Evolutionary conservation across 306 rosid genomes (phyloP), one percentile per base, ranked within the genome.

Genomic region (Inga leiocalycina): DNA sequence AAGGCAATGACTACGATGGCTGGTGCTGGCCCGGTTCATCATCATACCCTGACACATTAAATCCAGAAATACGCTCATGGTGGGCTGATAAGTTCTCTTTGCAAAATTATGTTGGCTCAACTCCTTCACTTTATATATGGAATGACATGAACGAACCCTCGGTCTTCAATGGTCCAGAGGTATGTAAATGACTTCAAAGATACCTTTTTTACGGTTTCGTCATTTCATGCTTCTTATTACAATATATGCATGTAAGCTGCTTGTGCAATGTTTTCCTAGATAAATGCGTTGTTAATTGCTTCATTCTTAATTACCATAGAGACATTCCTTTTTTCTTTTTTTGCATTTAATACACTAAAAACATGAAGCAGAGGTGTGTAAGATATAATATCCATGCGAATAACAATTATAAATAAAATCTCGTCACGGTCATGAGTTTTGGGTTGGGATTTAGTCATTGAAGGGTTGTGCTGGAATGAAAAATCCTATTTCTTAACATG

Each of bases 1-100:
- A 72, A 69, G 98, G 99, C 37, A 96, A 91, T 51, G 98, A 92
- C 80, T 96, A 57, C 62, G 97, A 96, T 80, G 99, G 99, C 17
- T 96, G 99, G 99, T 96, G 99, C 81, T 96, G 99, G 99, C 91
- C 99, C 22, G 99, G 99, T 61, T 94, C 99, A 1, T 96, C 99
- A 1, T 96, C 99, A 1, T 96, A 96, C 84, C 85, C 84, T 0
- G 99, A 96, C 81, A 83, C 87, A 62, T 84, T 94, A 81, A 94
- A 82, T 85, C 97, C 93, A 6, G 93, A 92, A 69, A 88, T 94
- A 73, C 89, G 99, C 86, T 87, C 94, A 35, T 96, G 99, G 99
- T 96, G 98, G 97, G 94, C 88, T 80, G 94, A 91, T 44, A 94
- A 88, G 76, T 94, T 96, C 81, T 89, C 98, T 35, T 39, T 74